Evolutionary conservation across 345 rosid genomes (phyloP).

Genomic region (Arabis hirsuta): DNA sequence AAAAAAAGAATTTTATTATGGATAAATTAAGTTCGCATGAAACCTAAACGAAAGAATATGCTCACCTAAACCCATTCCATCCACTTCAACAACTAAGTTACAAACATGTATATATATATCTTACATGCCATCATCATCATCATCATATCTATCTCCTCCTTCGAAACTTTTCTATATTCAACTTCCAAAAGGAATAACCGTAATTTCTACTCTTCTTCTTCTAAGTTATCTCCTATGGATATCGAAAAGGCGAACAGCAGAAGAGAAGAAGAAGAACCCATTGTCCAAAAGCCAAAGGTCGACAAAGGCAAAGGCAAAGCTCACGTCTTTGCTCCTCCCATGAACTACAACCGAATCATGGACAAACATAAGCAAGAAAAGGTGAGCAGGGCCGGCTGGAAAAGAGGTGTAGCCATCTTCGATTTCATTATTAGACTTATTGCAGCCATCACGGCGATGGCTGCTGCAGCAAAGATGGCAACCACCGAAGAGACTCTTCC

Average conservation of each 20-base stretch:
- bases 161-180: neutral
- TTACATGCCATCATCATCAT: neutral
- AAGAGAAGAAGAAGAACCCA: constrained; percentile 48
- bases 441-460: constrained; percentile 59
- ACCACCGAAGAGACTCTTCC: constrained; percentile 79
- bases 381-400: constrained; percentile 41
- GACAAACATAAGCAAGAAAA: constrained; percentile 42
- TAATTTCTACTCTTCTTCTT: constrained; percentile 1
- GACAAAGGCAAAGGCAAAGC: constrained; percentile 50
- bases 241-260: constrained; percentile 40
- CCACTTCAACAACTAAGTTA: constrained; percentile 40
- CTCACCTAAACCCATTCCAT: constrained; percentile 30
- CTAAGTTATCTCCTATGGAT: constrained; percentile 36
- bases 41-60: constrained; percentile 19
- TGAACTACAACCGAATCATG: constrained; percentile 35
- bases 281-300: constrained; percentile 41
- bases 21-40: constrained; percentile 2
- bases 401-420: constrained; percentile 67
- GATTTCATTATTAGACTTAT: constrained; percentile 74
- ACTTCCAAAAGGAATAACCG: neutral
- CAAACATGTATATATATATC: constrained; percentile 19
- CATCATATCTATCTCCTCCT: constrained; percentile 25
- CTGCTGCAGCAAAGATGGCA: constrained; percentile 79
- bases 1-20: constrained; percentile 3
- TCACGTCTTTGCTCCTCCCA: constrained; percentile 46